phyloP scores from a whole-genome alignment of 169 alveolate species.

The Cryptosporidium meleagridis region DNA sequence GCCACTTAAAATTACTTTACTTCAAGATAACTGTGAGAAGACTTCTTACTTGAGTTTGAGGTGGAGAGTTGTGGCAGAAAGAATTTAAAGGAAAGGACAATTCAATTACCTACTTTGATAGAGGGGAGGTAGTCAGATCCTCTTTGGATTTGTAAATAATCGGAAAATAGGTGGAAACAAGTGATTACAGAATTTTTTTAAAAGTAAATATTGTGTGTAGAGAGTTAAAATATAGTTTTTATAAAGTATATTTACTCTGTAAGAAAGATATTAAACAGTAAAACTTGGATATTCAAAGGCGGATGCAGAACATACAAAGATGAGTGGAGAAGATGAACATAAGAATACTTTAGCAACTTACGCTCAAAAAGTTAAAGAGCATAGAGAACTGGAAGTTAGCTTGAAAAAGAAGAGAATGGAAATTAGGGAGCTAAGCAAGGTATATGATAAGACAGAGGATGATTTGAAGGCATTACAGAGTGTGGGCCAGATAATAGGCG shows the following conservation, averaged over 20 bases:
- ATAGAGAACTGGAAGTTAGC: conserved; percentile 76
- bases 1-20: background rate
- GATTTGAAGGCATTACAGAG: conserved; percentile 96
- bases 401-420: conserved; percentile 81
- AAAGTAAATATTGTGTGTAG: background rate
- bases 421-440: conserved; percentile 83
- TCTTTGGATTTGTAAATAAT: background rate
- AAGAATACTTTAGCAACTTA: conserved; percentile 71
- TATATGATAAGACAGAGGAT: conserved; percentile 95
- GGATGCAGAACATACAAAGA: background rate
- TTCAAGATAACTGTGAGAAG: background rate
- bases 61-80: background rate
- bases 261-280: background rate
- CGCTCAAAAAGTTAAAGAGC: conserved; percentile 81
- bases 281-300: background rate
- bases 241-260: background rate
- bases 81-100: background rate
- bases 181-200: background rate
- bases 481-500: conserved; percentile 98
- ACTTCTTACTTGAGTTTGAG: background rate
- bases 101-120: background rate
- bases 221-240: background rate
- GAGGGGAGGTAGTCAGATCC: background rate
- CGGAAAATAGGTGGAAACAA: background rate
- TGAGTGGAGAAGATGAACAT: conserved; percentile 62